Percentiles rank a stretch among this genome's conserved stretches.
These are phyloP conservation scores for Berberis vulgaris DNA, from an alignment of 164 flowering plant genomes.

Conservation along the genomic window DNA sequence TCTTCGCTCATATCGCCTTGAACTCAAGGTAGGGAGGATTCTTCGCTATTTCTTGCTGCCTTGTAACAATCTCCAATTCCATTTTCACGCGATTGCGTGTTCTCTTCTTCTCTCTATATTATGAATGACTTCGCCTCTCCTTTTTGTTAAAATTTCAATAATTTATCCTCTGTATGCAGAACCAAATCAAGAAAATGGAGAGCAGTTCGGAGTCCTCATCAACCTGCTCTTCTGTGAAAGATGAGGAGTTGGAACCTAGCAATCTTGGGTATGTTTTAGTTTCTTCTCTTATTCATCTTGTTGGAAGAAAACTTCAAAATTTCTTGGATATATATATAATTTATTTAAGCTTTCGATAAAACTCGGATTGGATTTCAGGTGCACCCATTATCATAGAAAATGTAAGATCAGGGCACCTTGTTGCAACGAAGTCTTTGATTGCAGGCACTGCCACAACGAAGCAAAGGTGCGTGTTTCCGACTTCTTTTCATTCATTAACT, in stretches of 20 bases:
- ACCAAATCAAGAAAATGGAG: conserved; percentile 12
- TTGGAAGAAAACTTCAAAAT: no score
- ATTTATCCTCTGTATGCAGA: no score
- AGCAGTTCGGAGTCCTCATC: conserved; percentile 1
- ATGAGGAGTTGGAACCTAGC: conserved; percentile 14
- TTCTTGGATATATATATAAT: no score
- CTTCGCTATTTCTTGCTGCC: no score
- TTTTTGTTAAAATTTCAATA: no score
- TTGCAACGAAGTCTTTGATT: conserved; percentile 71
- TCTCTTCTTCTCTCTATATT: no score
- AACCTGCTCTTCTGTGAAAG: background rate
- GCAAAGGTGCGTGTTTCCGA: conserved; percentile 38
- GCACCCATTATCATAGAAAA: conserved; percentile 69
- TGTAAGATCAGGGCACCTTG: conserved; percentile 92
- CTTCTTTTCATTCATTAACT: background rate
- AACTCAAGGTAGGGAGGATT: no score
- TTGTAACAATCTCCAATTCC: no score
- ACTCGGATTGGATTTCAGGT: conserved; percentile 25
- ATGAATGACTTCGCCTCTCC: no score
- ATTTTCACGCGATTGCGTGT: no score
- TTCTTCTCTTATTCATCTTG: no score
- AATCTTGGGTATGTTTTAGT: conserved; percentile 28
- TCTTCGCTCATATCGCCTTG: background rate
- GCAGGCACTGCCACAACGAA: conserved; percentile 96
- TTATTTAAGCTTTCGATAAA: no score